Percentiles rank a stretch among this genome's conserved stretches.
Evolutionary conservation across 371 early-diverging fungal genomes (phyloP).

Genomic region (Mucor mucedo): DNA sequence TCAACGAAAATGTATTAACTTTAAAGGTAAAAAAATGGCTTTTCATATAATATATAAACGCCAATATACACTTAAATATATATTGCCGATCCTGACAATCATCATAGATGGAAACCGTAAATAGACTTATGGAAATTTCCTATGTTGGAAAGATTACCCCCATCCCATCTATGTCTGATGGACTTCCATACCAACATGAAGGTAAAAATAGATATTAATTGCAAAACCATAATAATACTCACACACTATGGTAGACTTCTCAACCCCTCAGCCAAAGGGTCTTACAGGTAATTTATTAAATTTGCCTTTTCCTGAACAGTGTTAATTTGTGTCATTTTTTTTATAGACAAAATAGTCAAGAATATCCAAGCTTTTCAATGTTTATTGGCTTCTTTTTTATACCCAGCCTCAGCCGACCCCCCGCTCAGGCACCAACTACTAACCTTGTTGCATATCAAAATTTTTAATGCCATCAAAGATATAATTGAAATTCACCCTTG

Average conservation of each 20-base stretch:
- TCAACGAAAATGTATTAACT: conserved; percentile 5
- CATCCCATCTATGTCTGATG: conserved; percentile 54
- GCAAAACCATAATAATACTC: neutral
- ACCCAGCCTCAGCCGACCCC: conserved; percentile 30
- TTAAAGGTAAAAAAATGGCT: conserved; percentile 26
- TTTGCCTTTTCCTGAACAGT: too few species aligned
- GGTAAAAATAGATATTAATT: conserved; percentile 28
- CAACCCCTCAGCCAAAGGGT: conserved; percentile 25
- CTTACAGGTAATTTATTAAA: conserved; percentile 23
- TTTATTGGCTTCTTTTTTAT: conserved; percentile 48
- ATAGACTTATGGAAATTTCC: conserved; percentile 46
- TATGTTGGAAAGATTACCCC: conserved; percentile 56
- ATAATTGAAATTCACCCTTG: conserved; percentile 51
- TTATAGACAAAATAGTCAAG: conserved; percentile 42
- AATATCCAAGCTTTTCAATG: conserved; percentile 54
- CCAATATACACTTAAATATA: neutral
- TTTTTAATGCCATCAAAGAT: conserved; percentile 47
- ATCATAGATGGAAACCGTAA: conserved; percentile 51
- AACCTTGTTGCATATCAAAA: conserved; percentile 26
- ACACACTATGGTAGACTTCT: conserved; percentile 19
- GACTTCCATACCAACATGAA: conserved; percentile 63
- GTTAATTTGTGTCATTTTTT: conserved; percentile 18
- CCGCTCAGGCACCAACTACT: conserved; percentile 21
- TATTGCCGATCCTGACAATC: conserved; percentile 14
- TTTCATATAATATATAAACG: neutral